Evolutionary conservation across 352 stramenopile genomes (phyloP), one percentile per base, ranked within the genome.

Genomic region (Globisporangium viniferum): DNA sequence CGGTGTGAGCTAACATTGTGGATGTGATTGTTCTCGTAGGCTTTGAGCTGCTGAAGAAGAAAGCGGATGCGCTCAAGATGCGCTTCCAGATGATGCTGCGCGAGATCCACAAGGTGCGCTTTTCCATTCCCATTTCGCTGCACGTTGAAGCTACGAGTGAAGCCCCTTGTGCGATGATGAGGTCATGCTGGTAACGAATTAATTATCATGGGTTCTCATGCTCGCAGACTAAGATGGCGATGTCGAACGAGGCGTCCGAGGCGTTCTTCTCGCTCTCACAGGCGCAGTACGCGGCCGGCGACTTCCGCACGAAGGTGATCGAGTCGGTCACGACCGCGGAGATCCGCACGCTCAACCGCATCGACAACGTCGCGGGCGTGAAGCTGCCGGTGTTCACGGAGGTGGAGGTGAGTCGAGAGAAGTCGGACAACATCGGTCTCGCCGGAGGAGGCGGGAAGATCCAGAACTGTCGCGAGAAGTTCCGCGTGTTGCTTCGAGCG

Each of bases 361-460:
- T 99, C 56, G 97, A 99, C 75, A 99, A 99, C 78, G 97, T 99
- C 22, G 98, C 97, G 6, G 98, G 98, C 73, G 97, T 99, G 6
- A 99, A 99, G 81, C 82, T 99, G 20, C 98, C 98, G 3, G 95
- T 99, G 63, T 99, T 99, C 75, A 98, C 93, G 12, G 95, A 98
- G 69, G 96, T 98, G 66, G 94, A 99, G 67, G 97, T 97, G 59
- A 97, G 89, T 48, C 86, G 89, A 5, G 93, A 98, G 51, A 98
- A 98, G 79, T 80, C 77, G 59, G 94, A 99, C 48, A 98, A 97
- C 79, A 91, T 99, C 35, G 97, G 97, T 69, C 84, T 99, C 33
- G 89, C 93, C 1, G 95, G 97, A 51, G 98, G 98, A 79, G 98
- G 98, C 72, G 97, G 98, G 71, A 98, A 99, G 81, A 98, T 99